These are phyloP conservation scores for Gossypium aridum DNA, from an alignment of 441 rosid genomes.

Conservation along the genomic window DNA sequence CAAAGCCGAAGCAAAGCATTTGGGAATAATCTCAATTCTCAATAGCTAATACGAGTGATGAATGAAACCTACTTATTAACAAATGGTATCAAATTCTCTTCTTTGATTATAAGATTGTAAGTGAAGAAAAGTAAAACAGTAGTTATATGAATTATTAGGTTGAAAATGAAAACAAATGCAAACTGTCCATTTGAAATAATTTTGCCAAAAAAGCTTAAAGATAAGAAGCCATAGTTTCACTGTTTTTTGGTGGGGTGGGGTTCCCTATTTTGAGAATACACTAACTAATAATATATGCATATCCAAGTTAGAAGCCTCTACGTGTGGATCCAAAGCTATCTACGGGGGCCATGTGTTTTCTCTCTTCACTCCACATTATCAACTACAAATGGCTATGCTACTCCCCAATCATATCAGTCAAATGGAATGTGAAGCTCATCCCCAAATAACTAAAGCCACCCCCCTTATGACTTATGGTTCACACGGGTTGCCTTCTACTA, in stretches of 20 bases:
- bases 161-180: not conserved
- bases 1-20: not conserved
- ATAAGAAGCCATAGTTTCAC: not conserved
- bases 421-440: too few relatives aligned
- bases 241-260: slow-evolving; percentile 1
- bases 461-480: not conserved
- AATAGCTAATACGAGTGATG: not conserved
- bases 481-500: not conserved
- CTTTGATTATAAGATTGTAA: not conserved
- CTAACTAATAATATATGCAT: not conserved
- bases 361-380: not conserved
- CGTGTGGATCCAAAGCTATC: slow-evolving; percentile 1
- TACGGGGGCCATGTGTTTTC: not conserved
- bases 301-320: slow-evolving; percentile 3
- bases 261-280: not conserved
- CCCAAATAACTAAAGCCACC: too few relatives aligned
- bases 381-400: not conserved
- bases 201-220: not conserved
- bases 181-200: not conserved
- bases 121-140: too few relatives aligned
- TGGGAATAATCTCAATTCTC: not conserved
- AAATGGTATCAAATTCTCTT: not conserved
- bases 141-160: not conserved
- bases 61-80: not conserved
- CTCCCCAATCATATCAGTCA: too few relatives aligned